Base-by-base conservation (phyloP, 2,329 filamentous ascomycete species). In the Pleomassaria siparia region DNA sequence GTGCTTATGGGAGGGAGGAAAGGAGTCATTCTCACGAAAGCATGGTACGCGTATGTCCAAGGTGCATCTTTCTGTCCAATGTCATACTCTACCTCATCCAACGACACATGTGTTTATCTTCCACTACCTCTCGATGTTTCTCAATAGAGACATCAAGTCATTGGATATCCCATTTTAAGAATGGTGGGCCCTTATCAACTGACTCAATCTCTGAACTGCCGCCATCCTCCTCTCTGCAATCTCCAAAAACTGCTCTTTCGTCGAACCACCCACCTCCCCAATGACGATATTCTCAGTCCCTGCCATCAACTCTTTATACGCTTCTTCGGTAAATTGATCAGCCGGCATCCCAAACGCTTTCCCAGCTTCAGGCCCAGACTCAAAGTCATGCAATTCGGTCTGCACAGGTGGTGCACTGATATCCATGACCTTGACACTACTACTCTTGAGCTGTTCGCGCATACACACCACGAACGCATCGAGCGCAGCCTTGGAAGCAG, bases 401-500 rank as follows among this genome's bases (percentile, higher is more conserved):
- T 72, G 71, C 8, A 75, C 71, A 8, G 62, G 47, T 11, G 70
- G 67, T 1, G 79, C 78, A 12, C 76, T 65, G 30, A 82, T 60
- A 62, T 83, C 78, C 22, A 80, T 62, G 8, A 82, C 71, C 32
- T 67, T 66, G 8, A 75, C 66, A 7, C 53, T 47, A 10, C 60
- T 68, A 9, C 54, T 55, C 8, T 55, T 53, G 15, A 81, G 64
- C 58, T 78, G 71, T 43, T 74, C 66, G 5, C 76, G 67, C 15
- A 79, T 56, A 33, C 70, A 74, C 48, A 78, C 70, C 20, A 72
- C 56, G 42, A 79, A 78, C 4, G 68, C 67, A 54, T 80, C 77
- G 29, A 82, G 60, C 2, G 80, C 80, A 0, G 79, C 74, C 56
- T 82, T 83, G 10, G 75, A 75, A 2, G 77, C 77, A 43, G 74